Evolutionary conservation across 768 basidiomycete genomes (phyloP), one percentile per base, ranked within the genome.

Genomic region (Coprinopsis strossmayeri): DNA sequence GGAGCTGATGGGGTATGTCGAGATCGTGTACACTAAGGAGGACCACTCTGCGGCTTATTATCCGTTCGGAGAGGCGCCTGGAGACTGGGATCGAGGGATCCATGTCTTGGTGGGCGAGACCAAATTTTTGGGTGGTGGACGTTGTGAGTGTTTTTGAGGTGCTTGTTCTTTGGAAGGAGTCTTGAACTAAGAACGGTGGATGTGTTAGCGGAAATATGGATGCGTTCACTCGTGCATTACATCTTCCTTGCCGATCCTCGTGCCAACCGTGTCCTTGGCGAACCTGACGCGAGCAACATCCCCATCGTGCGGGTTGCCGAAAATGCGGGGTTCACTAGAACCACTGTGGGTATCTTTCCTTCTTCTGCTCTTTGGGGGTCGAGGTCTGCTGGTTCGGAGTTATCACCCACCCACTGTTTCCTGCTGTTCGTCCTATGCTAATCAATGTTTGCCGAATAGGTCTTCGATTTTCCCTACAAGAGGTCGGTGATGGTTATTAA

Each of bases 21-120:
- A 78, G 52, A 39, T 74, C n/a, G 64, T 66, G 5, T 76, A 71
- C 59, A 55, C 65, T 43, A 76, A 76, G 65, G 76, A 73, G 50
- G 57, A 70, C 46, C 64, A 62, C 38, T 56, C 65, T 13, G 61
- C 63, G 37, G 57, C 60, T 40, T 55, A 66, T 51, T 64, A 62
- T 32, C 62, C 63, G 4, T 37, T 34, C 11, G 60, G 54, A 20
- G 45, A 57, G 11, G 42, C 46, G 10, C 54, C 54, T 13, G 61
- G 60, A 0, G 56, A 63, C 13, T 64, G 61, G 65, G 64, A 68
- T 25, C 51, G 61, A 35, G 72, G 73, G 0, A 57, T 71, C 2
- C 75, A 77, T 46, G 64, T 75, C 18, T 65, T 77, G 20, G 67
- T 70, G 3, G 76, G 76, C 12, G 74, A 77, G 41, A 64, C 64